phyloP scores from a whole-genome alignment of 192 early-diverging fungal species.

The Umbelopsis ramanniana region DNA sequence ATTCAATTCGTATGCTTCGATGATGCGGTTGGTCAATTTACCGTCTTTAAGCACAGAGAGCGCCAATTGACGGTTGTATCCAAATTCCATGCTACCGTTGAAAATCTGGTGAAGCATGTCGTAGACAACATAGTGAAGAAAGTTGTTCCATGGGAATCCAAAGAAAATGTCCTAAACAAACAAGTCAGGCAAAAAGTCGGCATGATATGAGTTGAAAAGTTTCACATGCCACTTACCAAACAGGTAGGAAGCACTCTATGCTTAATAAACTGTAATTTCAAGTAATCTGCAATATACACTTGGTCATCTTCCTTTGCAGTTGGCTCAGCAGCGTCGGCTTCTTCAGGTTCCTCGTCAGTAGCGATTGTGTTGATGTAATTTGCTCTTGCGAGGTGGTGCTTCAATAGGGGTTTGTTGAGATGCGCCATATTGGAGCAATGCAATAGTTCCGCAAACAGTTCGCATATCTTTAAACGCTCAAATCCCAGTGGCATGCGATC shows the following conservation, averaged over 20 bases:
- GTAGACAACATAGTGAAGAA: slow-evolving; percentile 97
- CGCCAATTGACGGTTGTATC: slow-evolving; percentile 60
- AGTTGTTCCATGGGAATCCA: slow-evolving; percentile 96
- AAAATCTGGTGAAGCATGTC: slow-evolving; percentile 99
- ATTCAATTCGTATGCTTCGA: slow-evolving; percentile 80
- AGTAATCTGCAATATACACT: slow-evolving; percentile 68
- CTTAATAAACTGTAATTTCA: slow-evolving; percentile 71
- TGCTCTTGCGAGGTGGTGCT: slow-evolving; percentile 4
- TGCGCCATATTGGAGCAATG: slow-evolving; percentile 88
- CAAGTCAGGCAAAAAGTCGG: background rate
- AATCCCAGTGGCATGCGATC: slow-evolving; percentile 84
- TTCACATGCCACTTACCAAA: slow-evolving; percentile 39
- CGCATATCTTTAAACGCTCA: slow-evolving; percentile 94
- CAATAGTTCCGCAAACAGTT: slow-evolving; percentile 97
- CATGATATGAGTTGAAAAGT: too few species aligned
- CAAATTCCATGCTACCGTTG: slow-evolving; percentile 81
- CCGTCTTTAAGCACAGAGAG: slow-evolving; percentile 84
- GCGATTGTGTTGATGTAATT: slow-evolving; percentile 4
- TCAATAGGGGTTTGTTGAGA: slow-evolving; percentile 52
- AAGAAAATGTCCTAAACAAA: slow-evolving; percentile 80
- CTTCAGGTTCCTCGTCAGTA: too few species aligned
- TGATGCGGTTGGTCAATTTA: slow-evolving; percentile 81
- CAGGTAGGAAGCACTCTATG: slow-evolving; percentile 67
- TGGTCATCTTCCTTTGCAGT: slow-evolving; percentile 13
- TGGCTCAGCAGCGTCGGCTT: too few species aligned